A percentile compares a stretch with the other conserved stretches of the same genome.
Conservation (phyloP, 164 flowering plant genomes). For the Piper longum region DNA sequence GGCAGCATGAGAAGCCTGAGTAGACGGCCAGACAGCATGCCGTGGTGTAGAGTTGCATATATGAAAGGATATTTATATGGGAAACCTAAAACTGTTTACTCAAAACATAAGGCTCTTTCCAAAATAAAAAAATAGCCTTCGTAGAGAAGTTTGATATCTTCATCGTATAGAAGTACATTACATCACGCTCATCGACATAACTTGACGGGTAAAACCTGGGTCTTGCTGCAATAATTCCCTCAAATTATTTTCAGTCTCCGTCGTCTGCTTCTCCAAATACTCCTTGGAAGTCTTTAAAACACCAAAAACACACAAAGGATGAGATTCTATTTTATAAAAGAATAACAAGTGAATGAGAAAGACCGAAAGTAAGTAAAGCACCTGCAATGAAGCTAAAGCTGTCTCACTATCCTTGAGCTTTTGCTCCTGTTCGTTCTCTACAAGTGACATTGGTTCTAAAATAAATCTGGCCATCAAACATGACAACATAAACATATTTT, state of each 20-base stretch:
- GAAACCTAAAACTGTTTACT: too few relatives aligned
- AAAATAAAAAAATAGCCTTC: too few relatives aligned
- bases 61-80: too few relatives aligned
- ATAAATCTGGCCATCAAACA: constrained; percentile 42
- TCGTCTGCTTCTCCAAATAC: constrained; percentile 80
- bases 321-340: neutral
- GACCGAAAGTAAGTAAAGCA: constrained; percentile 9
- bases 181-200: constrained; percentile 72
- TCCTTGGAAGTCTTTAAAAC: constrained; percentile 70
- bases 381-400: constrained; percentile 70
- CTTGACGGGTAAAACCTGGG: constrained; percentile 85
- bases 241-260: constrained; percentile 73
- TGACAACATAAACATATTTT: neutral
- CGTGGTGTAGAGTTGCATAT: too few relatives aligned
- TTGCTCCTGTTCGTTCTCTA: constrained; percentile 74
- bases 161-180: neutral
- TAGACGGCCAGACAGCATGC: too few relatives aligned
- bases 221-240: constrained; percentile 86
- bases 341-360: neutral
- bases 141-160: neutral
- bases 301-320: neutral
- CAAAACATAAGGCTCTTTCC: too few relatives aligned
- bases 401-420: constrained; percentile 72
- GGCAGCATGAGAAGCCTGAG: too few relatives aligned
- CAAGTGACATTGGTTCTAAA: constrained; percentile 59